Conservation (phyloP, 139 green algal species). For the Yamagishiella unicocca region DNA sequence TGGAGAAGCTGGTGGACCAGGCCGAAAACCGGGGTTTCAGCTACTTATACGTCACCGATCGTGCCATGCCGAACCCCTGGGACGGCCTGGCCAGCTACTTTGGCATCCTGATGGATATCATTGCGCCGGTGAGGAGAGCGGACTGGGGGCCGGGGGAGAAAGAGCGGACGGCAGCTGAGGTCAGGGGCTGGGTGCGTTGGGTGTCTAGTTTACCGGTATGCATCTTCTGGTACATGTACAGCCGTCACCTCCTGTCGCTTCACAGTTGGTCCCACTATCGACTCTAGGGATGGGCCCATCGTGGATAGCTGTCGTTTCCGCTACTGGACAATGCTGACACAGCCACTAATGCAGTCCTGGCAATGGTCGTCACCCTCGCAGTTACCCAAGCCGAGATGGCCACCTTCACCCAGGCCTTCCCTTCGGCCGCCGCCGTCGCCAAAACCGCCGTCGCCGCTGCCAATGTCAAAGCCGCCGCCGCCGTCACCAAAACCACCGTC, state of each 20-base stretch:
- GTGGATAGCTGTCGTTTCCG: no score
- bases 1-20: neutral
- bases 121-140: neutral
- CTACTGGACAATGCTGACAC: no score
- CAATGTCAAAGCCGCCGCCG: no score
- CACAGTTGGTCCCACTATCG: neutral
- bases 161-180: no score
- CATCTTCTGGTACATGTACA: no score
- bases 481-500: neutral
- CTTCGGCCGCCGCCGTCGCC: neutral
- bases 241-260: neutral
- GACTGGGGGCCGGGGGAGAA: neutral
- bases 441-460: neutral
- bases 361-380: neutral
- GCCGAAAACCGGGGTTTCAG: neutral
- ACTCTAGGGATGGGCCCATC: no score
- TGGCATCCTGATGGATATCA: neutral
- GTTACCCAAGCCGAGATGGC: neutral
- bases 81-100: constrained; percentile 24
- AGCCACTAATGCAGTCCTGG: no score
- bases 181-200: no score
- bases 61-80: constrained; percentile 36
- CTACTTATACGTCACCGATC: constrained; percentile 22
- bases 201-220: no score
- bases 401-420: neutral